Evolutionary conservation across 257 asterid genomes (phyloP).

Genomic region (Asclepias syriaca): DNA sequence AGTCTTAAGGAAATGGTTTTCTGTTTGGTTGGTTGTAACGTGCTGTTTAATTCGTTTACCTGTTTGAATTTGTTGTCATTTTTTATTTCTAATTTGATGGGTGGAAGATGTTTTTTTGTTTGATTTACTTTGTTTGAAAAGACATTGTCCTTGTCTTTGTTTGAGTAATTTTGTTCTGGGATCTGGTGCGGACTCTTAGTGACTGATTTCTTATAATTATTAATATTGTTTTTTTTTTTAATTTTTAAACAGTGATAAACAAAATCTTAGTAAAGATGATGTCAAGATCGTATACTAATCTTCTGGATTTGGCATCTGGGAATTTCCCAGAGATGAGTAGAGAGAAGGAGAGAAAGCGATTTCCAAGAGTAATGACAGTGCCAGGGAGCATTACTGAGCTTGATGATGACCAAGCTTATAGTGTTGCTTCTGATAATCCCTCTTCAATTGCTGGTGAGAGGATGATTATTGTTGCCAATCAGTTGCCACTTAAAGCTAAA

Average conservation of each 20-base stretch:
- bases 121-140: slow-evolving; percentile 11
- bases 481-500: slow-evolving; percentile 67
- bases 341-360: slow-evolving; percentile 63
- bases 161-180: slow-evolving; percentile 35
- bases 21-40: slow-evolving; percentile 25
- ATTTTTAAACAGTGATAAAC: slow-evolving; percentile 19
- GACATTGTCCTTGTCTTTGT: slow-evolving; percentile 13
- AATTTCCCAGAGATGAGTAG: slow-evolving; percentile 67
- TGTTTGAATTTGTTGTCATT: slow-evolving; percentile 4
- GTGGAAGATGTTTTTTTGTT: slow-evolving; percentile 3
- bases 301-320: slow-evolving; percentile 80
- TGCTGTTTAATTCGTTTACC: slow-evolving; percentile 6
- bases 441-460: slow-evolving; percentile 75
- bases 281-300: slow-evolving; percentile 86
- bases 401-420: slow-evolving; percentile 65
- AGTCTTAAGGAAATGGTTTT: slow-evolving; percentile 21
- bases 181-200: slow-evolving; percentile 14
- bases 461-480: slow-evolving; percentile 73
- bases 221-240: background rate
- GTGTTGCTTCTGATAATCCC: slow-evolving; percentile 72
- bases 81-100: slow-evolving; percentile 12
- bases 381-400: slow-evolving; percentile 76
- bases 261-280: slow-evolving; percentile 50
- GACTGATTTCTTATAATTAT: background rate
- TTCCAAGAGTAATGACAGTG: slow-evolving; percentile 81